Evolutionary conservation across 352 stramenopile genomes (phyloP), one percentile per base, ranked within the genome.

Genomic region (Globisporangium spiculum): DNA sequence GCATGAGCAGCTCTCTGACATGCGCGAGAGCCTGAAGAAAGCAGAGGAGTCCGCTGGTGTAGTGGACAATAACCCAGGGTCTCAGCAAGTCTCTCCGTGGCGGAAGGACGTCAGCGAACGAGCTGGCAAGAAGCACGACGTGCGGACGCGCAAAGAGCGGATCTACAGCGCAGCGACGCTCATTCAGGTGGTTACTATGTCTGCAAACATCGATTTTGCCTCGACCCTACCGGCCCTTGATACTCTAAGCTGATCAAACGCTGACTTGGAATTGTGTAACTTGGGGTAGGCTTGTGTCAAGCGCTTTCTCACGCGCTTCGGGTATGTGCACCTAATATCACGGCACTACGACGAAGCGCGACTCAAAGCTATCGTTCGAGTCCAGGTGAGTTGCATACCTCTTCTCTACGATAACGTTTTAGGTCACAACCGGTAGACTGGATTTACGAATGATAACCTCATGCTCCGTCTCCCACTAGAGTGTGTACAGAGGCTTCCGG

Each of bases 221-320:
- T 16, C 3, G 27, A 16, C 3, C 16, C 16, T 27, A 32, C 8
- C n/a, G 5, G 41, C 3, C 4, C 16, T 60, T 14, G 8, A 4
- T 27, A 22, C 24, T 58, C 41, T 22, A 18, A 50, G 7, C 41
- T n/a, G 41, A 50, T n/a, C 16, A 7, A 50, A 18, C 10, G 16
- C 41, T 50, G 8, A 50, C 41, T 50, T 50, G 41, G 2, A 22
- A n/a, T 22, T 50, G 41, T n/a, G 2, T 18, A 22, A n/a, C 41
- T n/a, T 68, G 24, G 26, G 22, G 6, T 36, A 83, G 73, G 66
- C 78, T 1, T 83, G 76, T 38, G 66, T 83, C 9, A 80, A 82
- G 52, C 76, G 74, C 14, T 91, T 89, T 58, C 76, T 92, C 1
- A 78, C 78, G 3, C 76, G 75, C 26, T 70, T 84, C 10, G 73